A percentile compares a stretch with the other conserved stretches of the same genome.
phyloP scores from a whole-genome alignment of 345 rosid species.

The Noccaea caerulescens region DNA sequence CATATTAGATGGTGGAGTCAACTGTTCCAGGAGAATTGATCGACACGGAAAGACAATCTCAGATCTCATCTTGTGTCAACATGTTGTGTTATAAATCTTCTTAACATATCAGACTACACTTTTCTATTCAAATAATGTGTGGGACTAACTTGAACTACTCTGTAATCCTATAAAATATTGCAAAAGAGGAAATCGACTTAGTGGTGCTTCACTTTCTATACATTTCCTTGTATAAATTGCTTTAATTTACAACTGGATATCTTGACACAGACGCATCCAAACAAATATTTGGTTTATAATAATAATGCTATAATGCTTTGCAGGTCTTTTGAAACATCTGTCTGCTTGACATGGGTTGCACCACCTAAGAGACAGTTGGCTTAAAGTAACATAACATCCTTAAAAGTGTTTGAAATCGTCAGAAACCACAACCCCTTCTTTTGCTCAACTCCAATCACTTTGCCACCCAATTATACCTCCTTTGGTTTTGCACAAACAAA shows the following conservation, averaged over 20 bases:
- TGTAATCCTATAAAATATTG: background rate
- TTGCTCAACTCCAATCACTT: conserved; percentile 50
- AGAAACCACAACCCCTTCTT: conserved; percentile 51
- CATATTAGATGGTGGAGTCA: conserved; percentile 88
- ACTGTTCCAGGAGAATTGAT: conserved; percentile 90
- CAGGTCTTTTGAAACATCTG: conserved; percentile 21
- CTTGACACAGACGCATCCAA: conserved; percentile 20
- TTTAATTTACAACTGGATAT: conserved; percentile 32
- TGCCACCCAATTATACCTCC: conserved; percentile 48
- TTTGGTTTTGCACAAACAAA: conserved; percentile 40
- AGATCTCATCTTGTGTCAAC: conserved; percentile 71
- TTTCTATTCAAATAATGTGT: background rate
- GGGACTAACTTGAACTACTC: conserved; percentile 23
- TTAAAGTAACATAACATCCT: conserved; percentile 32
- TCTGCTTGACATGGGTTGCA: conserved; percentile 40
- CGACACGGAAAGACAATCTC: conserved; percentile 86
- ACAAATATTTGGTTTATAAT: conserved; percentile 4
- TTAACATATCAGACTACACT: background rate
- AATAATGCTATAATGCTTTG: conserved; percentile 28
- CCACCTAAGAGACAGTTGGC: conserved; percentile 45
- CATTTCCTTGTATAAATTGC: background rate
- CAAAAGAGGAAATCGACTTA: conserved; percentile 32
- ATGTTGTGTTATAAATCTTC: conserved; percentile 54
- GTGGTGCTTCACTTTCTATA: conserved; percentile 38
- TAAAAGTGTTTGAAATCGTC: conserved; percentile 50